A percentile compares a stretch with the other conserved stretches of the same genome.
These are phyloP conservation scores for Biscutella auriculata DNA, from an alignment of 441 rosid genomes.

Conservation along the genomic window DNA sequence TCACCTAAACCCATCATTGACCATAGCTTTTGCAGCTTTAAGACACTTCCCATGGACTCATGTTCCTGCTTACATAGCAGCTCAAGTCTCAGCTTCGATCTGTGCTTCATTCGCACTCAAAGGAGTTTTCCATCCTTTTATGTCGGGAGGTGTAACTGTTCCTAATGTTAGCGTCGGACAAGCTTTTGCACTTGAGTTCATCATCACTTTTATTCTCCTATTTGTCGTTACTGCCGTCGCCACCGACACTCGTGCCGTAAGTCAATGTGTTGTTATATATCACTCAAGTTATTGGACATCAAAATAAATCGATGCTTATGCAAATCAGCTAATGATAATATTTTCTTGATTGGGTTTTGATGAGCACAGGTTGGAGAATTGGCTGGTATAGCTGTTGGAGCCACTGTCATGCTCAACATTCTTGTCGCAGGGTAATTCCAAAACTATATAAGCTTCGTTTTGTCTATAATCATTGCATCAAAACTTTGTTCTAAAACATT, in stretches of 20 bases:
- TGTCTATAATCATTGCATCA: background rate
- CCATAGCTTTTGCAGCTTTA: conserved; percentile 80
- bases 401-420: conserved; percentile 87
- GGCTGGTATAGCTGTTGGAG: conserved; percentile 97
- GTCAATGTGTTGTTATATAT: too few species aligned
- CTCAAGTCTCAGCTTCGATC: conserved; percentile 82
- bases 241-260: conserved; percentile 69
- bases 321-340: background rate
- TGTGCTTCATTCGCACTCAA: conserved; percentile 91
- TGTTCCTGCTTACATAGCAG: conserved; percentile 79
- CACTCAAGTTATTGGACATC: too few species aligned
- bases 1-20: conserved; percentile 87
- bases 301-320: too few species aligned
- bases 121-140: conserved; percentile 66
- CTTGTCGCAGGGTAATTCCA: conserved; percentile 73
- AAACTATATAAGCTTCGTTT: background rate
- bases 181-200: conserved; percentile 66
- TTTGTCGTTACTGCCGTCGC: conserved; percentile 69
- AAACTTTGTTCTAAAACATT: background rate
- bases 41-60: conserved; percentile 93
- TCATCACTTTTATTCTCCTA: conserved; percentile 54
- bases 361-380: conserved; percentile 82
- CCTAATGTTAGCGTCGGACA: conserved; percentile 48
- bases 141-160: conserved; percentile 90
- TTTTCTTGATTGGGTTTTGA: background rate